Percentiles rank a stretch among this genome's conserved stretches.
Conservation (phyloP, 768 basidiomycete species). For the Leccinum sublutescens region DNA sequence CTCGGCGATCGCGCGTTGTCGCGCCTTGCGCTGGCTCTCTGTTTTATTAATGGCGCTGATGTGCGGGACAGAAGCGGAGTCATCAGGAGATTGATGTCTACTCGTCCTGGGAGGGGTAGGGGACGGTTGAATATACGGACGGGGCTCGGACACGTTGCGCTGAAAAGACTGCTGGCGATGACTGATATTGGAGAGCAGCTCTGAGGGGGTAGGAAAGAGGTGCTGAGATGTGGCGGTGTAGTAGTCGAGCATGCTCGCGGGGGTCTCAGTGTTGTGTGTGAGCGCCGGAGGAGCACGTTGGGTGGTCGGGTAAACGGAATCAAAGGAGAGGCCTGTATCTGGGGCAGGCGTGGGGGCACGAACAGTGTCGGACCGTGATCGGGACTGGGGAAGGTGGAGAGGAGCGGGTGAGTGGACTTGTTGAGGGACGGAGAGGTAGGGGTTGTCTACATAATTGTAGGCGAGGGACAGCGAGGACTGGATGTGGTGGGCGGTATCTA, state of each 20-base stretch:
- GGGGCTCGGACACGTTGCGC: constrained; percentile 4
- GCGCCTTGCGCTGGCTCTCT: constrained; percentile 55
- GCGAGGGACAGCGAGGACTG: constrained; percentile 4
- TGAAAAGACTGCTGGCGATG: constrained; percentile 7
- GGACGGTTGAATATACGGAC: constrained; percentile 10
- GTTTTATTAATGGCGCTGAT: constrained; percentile 26
- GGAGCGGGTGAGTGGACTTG: constrained; percentile 2
- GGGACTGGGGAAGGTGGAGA: neutral
- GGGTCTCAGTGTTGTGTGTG: neutral
- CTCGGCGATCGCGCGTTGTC: constrained; percentile 56
- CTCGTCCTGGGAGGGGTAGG: constrained; percentile 6
- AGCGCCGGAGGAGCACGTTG: neutral
- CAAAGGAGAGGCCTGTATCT: constrained; percentile 5
- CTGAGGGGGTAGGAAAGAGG: constrained; percentile 66
- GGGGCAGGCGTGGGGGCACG: constrained; percentile 9
- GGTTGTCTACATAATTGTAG: constrained; percentile 16
- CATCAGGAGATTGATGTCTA: constrained; percentile 17
- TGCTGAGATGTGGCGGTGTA: constrained; percentile 26
- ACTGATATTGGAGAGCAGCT: constrained; percentile 50
- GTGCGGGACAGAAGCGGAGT: neutral
- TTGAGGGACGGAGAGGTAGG: constrained; percentile 3
- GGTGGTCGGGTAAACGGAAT: constrained; percentile 11
- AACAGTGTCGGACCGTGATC: neutral
- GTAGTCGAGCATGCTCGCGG: constrained; percentile 19
- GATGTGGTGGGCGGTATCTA: neutral